phyloP scores from a whole-genome alignment of 768 basidiomycete genomes.

The Aureoboletus auriporus region DNA sequence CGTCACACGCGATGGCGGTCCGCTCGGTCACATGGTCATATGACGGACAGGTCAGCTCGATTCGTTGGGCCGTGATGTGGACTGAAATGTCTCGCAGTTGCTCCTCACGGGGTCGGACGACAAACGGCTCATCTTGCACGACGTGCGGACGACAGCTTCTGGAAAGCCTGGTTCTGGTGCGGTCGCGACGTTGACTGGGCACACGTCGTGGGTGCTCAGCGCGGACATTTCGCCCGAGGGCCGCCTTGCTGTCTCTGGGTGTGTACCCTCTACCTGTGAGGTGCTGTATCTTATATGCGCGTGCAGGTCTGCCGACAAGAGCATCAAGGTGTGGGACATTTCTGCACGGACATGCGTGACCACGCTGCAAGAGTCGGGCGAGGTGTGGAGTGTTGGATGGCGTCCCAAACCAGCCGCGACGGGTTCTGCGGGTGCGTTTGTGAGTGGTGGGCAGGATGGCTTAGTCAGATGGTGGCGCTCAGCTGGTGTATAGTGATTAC shows the following conservation, averaged over 20 bases:
- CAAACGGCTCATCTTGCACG: conserved; percentile 85
- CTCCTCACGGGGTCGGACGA: conserved; percentile 91
- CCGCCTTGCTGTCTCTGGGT: conserved; percentile 79
- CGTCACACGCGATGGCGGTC: conserved; percentile 88
- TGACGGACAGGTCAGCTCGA: conserved; percentile 70
- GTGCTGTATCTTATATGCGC: neutral
- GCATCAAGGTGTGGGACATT: conserved; percentile 85
- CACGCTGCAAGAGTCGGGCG: conserved; percentile 72
- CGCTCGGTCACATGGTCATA: conserved; percentile 86
- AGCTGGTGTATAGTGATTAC: conserved; percentile 39
- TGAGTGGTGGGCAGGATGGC: conserved; percentile 75
- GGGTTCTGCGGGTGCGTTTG: conserved; percentile 58
- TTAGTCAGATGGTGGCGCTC: conserved; percentile 74
- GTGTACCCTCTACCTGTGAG: conserved; percentile 17
- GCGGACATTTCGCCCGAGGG: conserved; percentile 80
- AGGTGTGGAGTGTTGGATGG: conserved; percentile 86
- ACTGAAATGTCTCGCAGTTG: conserved; percentile 44
- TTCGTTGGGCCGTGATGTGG: neutral
- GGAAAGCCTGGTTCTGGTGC: conserved; percentile 64
- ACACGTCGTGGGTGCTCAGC: conserved; percentile 89
- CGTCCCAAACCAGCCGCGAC: conserved; percentile 54
- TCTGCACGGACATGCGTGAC: conserved; percentile 69
- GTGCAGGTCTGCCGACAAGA: conserved; percentile 76
- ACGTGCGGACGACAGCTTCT: conserved; percentile 68
- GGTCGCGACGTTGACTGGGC: conserved; percentile 82